Percentiles rank a stretch among this genome's conserved stretches.
phyloP scores from a whole-genome alignment of 78 protist genomes.

The Cyanophora paradoxa region DNA sequence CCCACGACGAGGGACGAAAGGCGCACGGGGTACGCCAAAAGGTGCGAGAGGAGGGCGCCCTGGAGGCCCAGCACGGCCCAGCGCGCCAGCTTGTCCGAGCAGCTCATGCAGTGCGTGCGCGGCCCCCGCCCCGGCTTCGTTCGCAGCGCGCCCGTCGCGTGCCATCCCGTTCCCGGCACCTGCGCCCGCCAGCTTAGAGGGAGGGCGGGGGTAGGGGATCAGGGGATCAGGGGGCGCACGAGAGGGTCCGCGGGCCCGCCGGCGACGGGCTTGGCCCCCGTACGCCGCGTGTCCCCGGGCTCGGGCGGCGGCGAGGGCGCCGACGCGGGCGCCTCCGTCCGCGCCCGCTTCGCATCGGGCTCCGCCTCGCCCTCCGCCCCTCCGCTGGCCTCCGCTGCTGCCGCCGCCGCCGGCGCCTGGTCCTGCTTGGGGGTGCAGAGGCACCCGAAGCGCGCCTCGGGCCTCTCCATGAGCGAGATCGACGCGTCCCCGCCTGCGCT shows the following conservation, averaged over 20 bases:
- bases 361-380: background rate
- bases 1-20: background rate
- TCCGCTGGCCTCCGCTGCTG: background rate
- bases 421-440: background rate
- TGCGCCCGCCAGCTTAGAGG: too few relatives aligned
- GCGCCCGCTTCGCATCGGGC: background rate
- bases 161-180: background rate
- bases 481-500: background rate
- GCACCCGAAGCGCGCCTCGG: background rate
- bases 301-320: too few relatives aligned
- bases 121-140: conserved; percentile 66
- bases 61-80: conserved; percentile 59
- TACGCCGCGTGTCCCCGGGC: too few relatives aligned
- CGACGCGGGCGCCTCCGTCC: background rate
- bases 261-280: too few relatives aligned
- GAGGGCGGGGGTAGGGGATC: too few relatives aligned
- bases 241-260: too few relatives aligned
- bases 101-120: conserved; percentile 49
- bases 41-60: conserved; percentile 39
- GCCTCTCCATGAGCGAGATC: background rate
- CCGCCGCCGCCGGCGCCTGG: background rate
- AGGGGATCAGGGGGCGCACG: too few relatives aligned
- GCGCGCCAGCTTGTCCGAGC: conserved; percentile 57
- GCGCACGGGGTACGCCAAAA: background rate
- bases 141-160: background rate